Percentiles rank a stretch among this genome's conserved stretches.
Evolutionary conservation across 495 filamentous ascomycete genomes (phyloP).

Genomic region (Penicillium ucsense): DNA sequence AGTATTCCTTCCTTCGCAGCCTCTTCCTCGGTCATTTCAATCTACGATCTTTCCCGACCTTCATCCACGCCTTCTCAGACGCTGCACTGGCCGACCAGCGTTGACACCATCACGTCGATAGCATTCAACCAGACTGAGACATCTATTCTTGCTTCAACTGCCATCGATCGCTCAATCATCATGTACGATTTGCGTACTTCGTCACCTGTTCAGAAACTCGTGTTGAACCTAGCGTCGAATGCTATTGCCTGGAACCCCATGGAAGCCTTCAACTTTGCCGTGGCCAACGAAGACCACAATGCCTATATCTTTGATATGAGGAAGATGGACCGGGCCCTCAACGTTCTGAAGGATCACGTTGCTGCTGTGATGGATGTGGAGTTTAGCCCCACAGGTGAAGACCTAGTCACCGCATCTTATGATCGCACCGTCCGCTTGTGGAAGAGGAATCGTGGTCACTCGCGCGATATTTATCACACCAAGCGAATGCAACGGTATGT

Average conservation of each 20-base stretch:
- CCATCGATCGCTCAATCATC: slow-evolving; percentile 75
- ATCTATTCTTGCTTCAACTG: slow-evolving; percentile 72
- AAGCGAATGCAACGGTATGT: slow-evolving; percentile 81
- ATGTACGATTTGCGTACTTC: slow-evolving; percentile 86
- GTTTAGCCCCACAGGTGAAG: slow-evolving; percentile 88
- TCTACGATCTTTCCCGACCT: slow-evolving; percentile 75
- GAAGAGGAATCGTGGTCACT: slow-evolving; percentile 70
- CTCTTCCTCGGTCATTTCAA: slow-evolving; percentile 67
- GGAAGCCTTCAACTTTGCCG: slow-evolving; percentile 87
- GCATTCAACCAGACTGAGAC: slow-evolving; percentile 93
- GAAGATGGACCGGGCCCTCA: slow-evolving; percentile 70
- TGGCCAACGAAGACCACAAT: slow-evolving; percentile 74
- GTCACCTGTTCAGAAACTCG: slow-evolving; percentile 67
- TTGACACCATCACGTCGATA: slow-evolving; percentile 85
- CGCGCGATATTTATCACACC: slow-evolving; percentile 91
- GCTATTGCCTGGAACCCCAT: slow-evolving; percentile 90
- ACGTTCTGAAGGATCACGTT: slow-evolving; percentile 93
- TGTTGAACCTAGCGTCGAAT: slow-evolving; percentile 75
- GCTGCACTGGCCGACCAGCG: slow-evolving; percentile 74
- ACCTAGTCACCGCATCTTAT: slow-evolving; percentile 85
- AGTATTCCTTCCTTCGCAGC: slow-evolving; percentile 64
- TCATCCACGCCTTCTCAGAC: slow-evolving; percentile 66
- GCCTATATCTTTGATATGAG: slow-evolving; percentile 81
- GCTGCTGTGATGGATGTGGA: slow-evolving; percentile 95
- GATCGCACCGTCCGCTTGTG: slow-evolving; percentile 75